These are phyloP conservation scores for Beta macrorhiza DNA, from an alignment of 179 eudicot species.

Conservation along the genomic window DNA sequence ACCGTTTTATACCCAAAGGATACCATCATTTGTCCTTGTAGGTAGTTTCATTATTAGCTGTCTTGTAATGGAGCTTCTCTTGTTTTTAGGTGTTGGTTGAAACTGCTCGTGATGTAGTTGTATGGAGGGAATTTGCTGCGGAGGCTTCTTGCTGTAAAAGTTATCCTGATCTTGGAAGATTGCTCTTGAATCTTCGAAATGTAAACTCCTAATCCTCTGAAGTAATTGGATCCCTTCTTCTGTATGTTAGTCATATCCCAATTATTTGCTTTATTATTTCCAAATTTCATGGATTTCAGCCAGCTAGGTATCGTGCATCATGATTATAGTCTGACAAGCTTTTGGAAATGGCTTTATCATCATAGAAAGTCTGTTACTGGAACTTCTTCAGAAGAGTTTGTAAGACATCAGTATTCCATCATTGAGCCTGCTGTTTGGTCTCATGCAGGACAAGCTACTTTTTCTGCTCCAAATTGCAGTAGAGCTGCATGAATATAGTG, in stretches of 20 bases:
- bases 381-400: background rate
- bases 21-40: background rate
- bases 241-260: conserved; percentile 5
- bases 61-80: conserved; percentile 21
- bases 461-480: conserved; percentile 9
- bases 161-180: conserved; percentile 87
- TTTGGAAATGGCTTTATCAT: background rate
- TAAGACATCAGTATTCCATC: background rate
- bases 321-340: background rate
- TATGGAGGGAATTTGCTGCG: conserved; percentile 78
- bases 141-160: conserved; percentile 82
- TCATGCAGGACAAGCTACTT: background rate
- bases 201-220: conserved; percentile 46
- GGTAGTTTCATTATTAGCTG: conserved; percentile 17
- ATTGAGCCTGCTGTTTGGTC: background rate
- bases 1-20: background rate
- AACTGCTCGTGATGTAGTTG: conserved; percentile 64
- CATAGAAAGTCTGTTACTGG: background rate
- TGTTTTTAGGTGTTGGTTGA: conserved; percentile 67
- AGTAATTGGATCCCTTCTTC: conserved; percentile 3
- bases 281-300: background rate
- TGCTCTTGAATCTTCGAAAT: conserved; percentile 77
- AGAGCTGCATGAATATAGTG: background rate
- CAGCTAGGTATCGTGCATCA: background rate
- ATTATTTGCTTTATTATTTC: background rate